Conservation (phyloP, 2,329 filamentous ascomycete genomes). For the Venturia pyrina region DNA sequence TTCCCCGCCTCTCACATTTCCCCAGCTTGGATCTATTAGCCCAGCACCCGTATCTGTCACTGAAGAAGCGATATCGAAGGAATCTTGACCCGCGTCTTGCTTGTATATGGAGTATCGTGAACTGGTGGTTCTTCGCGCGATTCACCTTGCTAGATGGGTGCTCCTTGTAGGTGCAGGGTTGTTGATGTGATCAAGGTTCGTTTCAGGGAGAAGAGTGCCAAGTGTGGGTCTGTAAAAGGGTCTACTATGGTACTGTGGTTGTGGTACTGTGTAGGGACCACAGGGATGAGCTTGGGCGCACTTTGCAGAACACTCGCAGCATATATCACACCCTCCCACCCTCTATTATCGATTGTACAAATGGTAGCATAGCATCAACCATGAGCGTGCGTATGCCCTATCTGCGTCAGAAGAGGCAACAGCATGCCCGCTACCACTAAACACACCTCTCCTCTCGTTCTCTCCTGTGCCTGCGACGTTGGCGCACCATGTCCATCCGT, state of each 20-base stretch:
- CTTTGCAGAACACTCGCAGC: background rate
- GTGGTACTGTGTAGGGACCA: too few species aligned
- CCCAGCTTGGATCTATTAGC: background rate
- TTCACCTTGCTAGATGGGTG: background rate
- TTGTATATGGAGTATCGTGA: background rate
- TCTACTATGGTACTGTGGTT: too few species aligned
- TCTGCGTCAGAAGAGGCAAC: conserved; percentile 64
- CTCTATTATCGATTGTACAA: background rate
- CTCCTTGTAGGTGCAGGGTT: background rate
- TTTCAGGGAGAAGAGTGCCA: background rate
- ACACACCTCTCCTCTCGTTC: conserved; percentile 45
- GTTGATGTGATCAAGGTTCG: background rate
- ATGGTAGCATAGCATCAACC: background rate
- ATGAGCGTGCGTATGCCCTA: conserved; percentile 57
- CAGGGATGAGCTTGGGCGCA: background rate
- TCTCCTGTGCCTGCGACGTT: conserved; percentile 75
- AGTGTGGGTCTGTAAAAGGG: too few species aligned
- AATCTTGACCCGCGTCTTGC: background rate
- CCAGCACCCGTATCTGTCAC: background rate
- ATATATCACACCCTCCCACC: background rate
- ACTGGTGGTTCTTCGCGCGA: background rate
- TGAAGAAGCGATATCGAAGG: background rate
- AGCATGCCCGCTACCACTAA: conserved; percentile 65
- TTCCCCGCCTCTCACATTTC: background rate
- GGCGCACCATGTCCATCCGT: conserved; percentile 82